phyloP scores from a whole-genome alignment of 306 rosid genomes.

The Vicia villosa region DNA sequence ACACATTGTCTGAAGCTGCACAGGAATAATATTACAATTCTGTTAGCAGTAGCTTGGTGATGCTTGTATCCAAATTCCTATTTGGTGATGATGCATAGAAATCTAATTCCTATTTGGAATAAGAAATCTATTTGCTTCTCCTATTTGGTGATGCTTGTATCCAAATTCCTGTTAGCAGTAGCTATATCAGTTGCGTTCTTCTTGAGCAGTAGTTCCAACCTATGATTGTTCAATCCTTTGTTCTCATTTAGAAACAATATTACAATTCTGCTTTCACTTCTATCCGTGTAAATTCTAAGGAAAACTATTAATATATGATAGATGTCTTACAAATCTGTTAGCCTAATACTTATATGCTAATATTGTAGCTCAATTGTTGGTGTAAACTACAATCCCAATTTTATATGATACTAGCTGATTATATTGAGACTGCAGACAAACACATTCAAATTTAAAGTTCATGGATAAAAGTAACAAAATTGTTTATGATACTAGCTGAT shows the following conservation, averaged over 20 bases:
- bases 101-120: constrained; percentile 43
- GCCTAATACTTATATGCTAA: constrained; percentile 3
- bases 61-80: too few relatives aligned
- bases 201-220: constrained; percentile 44
- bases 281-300: background rate
- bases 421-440: background rate
- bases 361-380: constrained; percentile 6
- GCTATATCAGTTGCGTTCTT: constrained; percentile 35
- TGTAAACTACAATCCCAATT: constrained; percentile 14
- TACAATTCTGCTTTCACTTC: constrained; percentile 16
- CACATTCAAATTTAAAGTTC: constrained; percentile 1
- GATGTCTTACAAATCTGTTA: background rate
- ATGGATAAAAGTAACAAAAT: too few relatives aligned
- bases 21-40: too few relatives aligned
- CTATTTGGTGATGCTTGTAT: constrained; percentile 39
- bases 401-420: background rate
- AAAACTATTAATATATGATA: too few relatives aligned
- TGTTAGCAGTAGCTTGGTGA: too few relatives aligned
- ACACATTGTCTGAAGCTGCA: too few relatives aligned
- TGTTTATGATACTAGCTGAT: too few relatives aligned
- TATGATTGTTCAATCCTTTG: constrained; percentile 36
- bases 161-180: constrained; percentile 38
- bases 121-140: constrained; percentile 33
- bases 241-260: constrained; percentile 36
- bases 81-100: too few relatives aligned